Evolutionary conservation across 164 flowering plant species (phyloP), one percentile per base, ranked within the genome.

Genomic region (Hamamelis virginiana): DNA sequence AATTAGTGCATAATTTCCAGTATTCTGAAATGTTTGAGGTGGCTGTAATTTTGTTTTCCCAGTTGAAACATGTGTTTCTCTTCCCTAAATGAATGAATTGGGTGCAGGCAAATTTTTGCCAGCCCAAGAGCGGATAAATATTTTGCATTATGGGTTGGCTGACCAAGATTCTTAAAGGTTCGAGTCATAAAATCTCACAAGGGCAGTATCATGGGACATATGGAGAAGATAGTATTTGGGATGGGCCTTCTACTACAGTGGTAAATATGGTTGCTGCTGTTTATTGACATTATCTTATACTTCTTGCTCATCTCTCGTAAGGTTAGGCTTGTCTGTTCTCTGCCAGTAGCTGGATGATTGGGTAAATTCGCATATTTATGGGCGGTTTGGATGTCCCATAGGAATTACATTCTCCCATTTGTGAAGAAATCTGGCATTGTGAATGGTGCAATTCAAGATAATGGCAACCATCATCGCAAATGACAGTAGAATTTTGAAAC

Each of bases 151-250:
- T 87, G 89, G 87, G 85, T 47, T 87, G 91, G 91, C 69, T 82
- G 27, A 83, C 76, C 73, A 87, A 81, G 71, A 74, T 87, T 70
- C 68, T 87, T 19, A 87, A 83, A 70, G 91, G 87, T 59, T 71
- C 86, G 16, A 73, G 69, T 59, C 79, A 80, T 65, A 84, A 66
- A 58, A 64, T 74, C 60, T 73, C 81, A 38, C 69, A 81, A 62
- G 84, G 84, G 33, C 81, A 70, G 8, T 76, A 80, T 72, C 74
- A 81, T 69, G 77, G 79, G 64, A 78, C 62, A 68, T 74, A 80
- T 72, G 77, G 59, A 66, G 74, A 71, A 26, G 81, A 79, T 16
- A 59, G 72, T 62, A 57, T 26, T 41, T 81, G 74, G 72, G 82
- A 78, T 19, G 76, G 79, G 52, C 79, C 78, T 55, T 73, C 80